Conservation (phyloP, 2,329 filamentous ascomycete species). For the Sclerotinia borealis region DNA sequence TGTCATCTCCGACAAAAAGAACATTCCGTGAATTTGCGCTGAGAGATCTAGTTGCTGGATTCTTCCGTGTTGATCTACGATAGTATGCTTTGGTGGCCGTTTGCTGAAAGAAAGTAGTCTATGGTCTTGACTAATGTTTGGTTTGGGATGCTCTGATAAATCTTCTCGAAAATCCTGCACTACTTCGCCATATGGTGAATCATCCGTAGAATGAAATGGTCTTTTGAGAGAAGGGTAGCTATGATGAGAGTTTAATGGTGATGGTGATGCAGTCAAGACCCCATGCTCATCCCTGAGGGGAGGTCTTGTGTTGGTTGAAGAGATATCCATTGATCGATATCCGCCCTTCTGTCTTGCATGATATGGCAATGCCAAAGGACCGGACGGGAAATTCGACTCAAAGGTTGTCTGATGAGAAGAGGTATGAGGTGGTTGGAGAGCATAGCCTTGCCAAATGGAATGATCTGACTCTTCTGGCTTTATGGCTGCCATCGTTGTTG, state of each 20-base stretch:
- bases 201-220: constrained; percentile 26
- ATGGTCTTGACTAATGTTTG: constrained; percentile 32
- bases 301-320: constrained; percentile 24
- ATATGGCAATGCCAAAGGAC: constrained; percentile 23
- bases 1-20: constrained; percentile 66
- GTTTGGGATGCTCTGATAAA: constrained; percentile 26
- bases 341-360: constrained; percentile 26
- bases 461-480: constrained; percentile 32
- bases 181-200: constrained; percentile 26
- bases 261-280: constrained; percentile 27
- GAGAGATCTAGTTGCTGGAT: constrained; percentile 44
- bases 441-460: constrained; percentile 32
- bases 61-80: constrained; percentile 46
- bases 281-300: constrained; percentile 21
- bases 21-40: constrained; percentile 82
- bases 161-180: constrained; percentile 30
- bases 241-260: constrained; percentile 27
- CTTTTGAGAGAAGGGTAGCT: constrained; percentile 33
- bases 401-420: constrained; percentile 24
- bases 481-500: constrained; percentile 31
- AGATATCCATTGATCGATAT: constrained; percentile 31
- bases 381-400: constrained; percentile 25
- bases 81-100: constrained; percentile 36
- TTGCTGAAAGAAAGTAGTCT: constrained; percentile 32
- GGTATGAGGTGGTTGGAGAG: constrained; percentile 24